Evolutionary conservation across 2,329 filamentous ascomycete species (phyloP).

Genomic region (Claviceps cyperi): DNA sequence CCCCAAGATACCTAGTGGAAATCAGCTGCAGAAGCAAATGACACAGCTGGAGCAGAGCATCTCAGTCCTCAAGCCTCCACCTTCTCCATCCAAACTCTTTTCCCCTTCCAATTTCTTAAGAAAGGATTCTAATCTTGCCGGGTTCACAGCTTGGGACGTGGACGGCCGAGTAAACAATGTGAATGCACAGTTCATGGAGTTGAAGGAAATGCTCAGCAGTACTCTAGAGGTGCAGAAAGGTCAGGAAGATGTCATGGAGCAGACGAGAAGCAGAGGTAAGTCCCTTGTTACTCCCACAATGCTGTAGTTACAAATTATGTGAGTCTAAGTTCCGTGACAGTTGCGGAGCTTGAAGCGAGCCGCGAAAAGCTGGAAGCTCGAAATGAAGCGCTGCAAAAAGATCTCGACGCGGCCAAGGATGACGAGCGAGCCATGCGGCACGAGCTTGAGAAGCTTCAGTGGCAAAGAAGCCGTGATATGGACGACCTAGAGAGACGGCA

Average conservation of each 20-base stretch:
- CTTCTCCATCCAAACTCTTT: constrained; percentile 25
- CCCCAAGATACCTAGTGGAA: constrained; percentile 20
- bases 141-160: constrained; percentile 61
- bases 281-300: not conserved
- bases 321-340: constrained; percentile 18
- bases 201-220: constrained; percentile 59
- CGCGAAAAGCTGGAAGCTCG: constrained; percentile 31
- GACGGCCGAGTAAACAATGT: constrained; percentile 63
- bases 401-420: constrained; percentile 36
- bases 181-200: constrained; percentile 55
- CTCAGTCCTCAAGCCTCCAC: constrained; percentile 19
- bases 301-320: not conserved
- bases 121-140: constrained; percentile 56
- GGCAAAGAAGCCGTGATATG: constrained; percentile 34
- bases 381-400: constrained; percentile 41
- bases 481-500: constrained; percentile 30
- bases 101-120: constrained; percentile 47
- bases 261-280: constrained; percentile 64
- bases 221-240: constrained; percentile 53
- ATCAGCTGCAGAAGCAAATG: constrained; percentile 18
- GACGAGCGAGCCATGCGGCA: constrained; percentile 21
- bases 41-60: constrained; percentile 18
- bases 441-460: constrained; percentile 22
- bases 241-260: constrained; percentile 58
- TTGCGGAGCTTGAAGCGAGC: constrained; percentile 33